These are phyloP conservation scores for Fusarium sp. DNA, from an alignment of 2,329 filamentous ascomycete species.

Conservation along the genomic window DNA sequence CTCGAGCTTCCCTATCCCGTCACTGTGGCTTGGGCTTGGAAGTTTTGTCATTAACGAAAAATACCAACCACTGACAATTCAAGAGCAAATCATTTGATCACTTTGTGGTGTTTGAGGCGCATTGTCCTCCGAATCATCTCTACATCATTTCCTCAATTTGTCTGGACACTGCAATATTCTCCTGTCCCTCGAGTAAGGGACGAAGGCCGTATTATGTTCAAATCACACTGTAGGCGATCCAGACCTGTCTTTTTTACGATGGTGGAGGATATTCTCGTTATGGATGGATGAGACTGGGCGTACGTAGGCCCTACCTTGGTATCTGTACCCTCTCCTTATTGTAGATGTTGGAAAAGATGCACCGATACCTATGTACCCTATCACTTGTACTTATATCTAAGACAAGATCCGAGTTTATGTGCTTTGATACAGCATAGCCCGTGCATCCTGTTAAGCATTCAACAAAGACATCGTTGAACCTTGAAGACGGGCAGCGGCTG, in stretches of 20 bases:
- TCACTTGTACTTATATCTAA: neutral
- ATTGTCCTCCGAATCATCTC: neutral
- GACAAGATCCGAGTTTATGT: neutral
- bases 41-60: neutral
- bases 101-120: neutral
- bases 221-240: constrained; percentile 26
- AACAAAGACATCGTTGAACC: neutral
- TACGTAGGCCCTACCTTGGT: neutral
- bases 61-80: neutral
- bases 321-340: neutral
- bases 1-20: neutral
- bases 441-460: neutral
- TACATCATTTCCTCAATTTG: neutral
- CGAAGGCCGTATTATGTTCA: constrained; percentile 8
- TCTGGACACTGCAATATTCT: neutral
- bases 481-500: neutral
- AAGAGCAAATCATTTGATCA: neutral
- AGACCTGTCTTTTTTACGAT: neutral
- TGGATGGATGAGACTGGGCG: neutral
- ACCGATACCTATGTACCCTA: neutral
- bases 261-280: neutral
- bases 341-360: neutral
- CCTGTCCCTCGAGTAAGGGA: constrained; percentile 2
- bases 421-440: neutral
- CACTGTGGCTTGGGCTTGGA: constrained; percentile 34